A percentile compares a stretch with the other conserved stretches of the same genome.
These are phyloP conservation scores for Lepidopterella palustris DNA, from an alignment of 495 filamentous ascomycete species.

Conservation along the genomic window DNA sequence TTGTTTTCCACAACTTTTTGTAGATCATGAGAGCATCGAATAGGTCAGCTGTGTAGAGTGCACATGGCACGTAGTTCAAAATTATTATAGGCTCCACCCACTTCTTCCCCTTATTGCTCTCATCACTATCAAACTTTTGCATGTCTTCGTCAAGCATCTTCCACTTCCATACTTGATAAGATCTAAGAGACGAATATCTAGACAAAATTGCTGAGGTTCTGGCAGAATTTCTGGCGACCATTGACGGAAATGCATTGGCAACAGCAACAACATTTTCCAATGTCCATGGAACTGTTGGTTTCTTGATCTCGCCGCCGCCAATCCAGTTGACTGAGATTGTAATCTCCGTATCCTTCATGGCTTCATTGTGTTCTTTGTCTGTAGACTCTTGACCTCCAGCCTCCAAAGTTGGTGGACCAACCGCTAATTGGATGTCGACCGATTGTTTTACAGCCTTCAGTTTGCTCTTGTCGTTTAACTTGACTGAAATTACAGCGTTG, in stretches of 20 bases:
- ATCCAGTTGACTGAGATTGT: constrained; percentile 36
- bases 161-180: constrained; percentile 33
- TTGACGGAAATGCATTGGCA: constrained; percentile 33
- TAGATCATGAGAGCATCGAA: constrained; percentile 36
- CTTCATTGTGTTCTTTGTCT: constrained; percentile 27
- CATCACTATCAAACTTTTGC: constrained; percentile 11
- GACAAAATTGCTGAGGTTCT: constrained; percentile 33
- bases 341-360: constrained; percentile 31
- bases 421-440: constrained; percentile 31
- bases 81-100: constrained; percentile 30
- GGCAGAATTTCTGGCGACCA: constrained; percentile 31
- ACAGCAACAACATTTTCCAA: constrained; percentile 29
- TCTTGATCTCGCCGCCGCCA: constrained; percentile 37
- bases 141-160: constrained; percentile 8
- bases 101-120: constrained; percentile 17
- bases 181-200: constrained; percentile 29
- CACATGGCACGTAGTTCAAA: constrained; percentile 33
- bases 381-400: constrained; percentile 20
- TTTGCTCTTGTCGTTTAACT: constrained; percentile 33
- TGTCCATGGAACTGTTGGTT: constrained; percentile 32
- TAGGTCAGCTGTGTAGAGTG: constrained; percentile 34
- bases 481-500: constrained; percentile 35
- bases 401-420: constrained; percentile 26
- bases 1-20: constrained; percentile 30
- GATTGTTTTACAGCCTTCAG: constrained; percentile 32